Conservation (phyloP, 1,284 basidiomycete species). For the Schizophyllum commune region DNA sequence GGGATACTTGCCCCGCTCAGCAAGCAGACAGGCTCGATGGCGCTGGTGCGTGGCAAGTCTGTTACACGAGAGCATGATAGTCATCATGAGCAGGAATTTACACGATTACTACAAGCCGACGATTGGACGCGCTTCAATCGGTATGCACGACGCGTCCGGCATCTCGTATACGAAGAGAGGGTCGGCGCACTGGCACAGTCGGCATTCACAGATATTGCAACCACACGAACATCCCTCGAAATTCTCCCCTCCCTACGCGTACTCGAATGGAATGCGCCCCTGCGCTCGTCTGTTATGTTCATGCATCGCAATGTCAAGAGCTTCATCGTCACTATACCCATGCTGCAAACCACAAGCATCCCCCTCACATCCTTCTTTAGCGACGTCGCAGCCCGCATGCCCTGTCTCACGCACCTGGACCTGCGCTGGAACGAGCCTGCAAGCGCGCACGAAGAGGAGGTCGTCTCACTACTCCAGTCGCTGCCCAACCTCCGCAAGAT, state of each 20-base stretch:
- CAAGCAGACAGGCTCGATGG: constrained; percentile 6
- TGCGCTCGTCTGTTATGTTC: constrained; percentile 27
- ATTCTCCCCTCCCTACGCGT: constrained; percentile 8
- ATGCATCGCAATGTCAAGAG: constrained; percentile 30
- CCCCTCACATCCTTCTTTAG: constrained; percentile 29
- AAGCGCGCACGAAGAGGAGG: constrained; percentile 25
- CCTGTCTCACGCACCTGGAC: constrained; percentile 36
- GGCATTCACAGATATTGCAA: constrained; percentile 11
- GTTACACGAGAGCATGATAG: neutral
- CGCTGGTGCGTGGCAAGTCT: neutral
- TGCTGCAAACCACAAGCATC: neutral
- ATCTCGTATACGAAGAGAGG: constrained; percentile 16
- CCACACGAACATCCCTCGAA: constrained; percentile 9
- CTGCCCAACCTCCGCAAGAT: constrained; percentile 41
- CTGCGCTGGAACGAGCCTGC: constrained; percentile 31
- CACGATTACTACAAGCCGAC: constrained; percentile 32
- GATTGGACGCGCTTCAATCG: constrained; percentile 52
- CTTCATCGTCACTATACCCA: constrained; percentile 17
- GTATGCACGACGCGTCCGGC: constrained; percentile 48
- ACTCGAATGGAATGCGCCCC: constrained; percentile 21
- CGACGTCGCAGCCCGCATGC: constrained; percentile 46
- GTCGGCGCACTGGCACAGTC: constrained; percentile 2
- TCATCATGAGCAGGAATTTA: constrained; percentile 23
- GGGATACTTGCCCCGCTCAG: constrained; percentile 34
- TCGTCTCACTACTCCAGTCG: constrained; percentile 29